Evolutionary conservation across 2,329 filamentous ascomycete genomes (phyloP).

Genomic region (Fusarium sp.): DNA sequence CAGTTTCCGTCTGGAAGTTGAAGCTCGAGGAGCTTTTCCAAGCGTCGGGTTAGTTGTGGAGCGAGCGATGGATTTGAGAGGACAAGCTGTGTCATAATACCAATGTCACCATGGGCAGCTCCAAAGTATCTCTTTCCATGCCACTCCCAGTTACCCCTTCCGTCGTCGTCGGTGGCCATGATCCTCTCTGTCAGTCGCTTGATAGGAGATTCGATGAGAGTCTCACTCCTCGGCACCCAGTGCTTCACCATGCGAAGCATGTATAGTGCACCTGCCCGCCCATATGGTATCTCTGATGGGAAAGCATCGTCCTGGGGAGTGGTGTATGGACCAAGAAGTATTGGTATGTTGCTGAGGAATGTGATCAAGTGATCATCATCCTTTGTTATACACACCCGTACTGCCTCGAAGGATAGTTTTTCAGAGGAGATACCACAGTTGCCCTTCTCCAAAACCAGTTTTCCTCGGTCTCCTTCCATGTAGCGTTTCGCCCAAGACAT

Average conservation of each 20-base stretch:
- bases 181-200: conserved; percentile 69
- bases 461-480: conserved; percentile 53
- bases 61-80: conserved; percentile 67
- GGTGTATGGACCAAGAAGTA: conserved; percentile 46
- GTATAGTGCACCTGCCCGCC: conserved; percentile 75
- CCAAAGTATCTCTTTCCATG: conserved; percentile 72
- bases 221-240: conserved; percentile 62
- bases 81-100: conserved; percentile 77
- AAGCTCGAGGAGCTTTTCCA: conserved; percentile 66
- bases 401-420: conserved; percentile 58
- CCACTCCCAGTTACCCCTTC: conserved; percentile 68
- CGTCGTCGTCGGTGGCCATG: conserved; percentile 59
- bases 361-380: conserved; percentile 52
- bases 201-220: conserved; percentile 64
- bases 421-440: conserved; percentile 64
- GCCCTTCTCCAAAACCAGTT: conserved; percentile 51
- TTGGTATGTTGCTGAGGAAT: conserved; percentile 55
- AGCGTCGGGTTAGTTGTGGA: conserved; percentile 60
- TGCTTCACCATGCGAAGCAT: conserved; percentile 71
- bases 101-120: conserved; percentile 74
- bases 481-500: conserved; percentile 61
- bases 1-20: conserved; percentile 74
- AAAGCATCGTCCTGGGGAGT: conserved; percentile 52
- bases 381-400: conserved; percentile 56
- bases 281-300: conserved; percentile 72